Base-by-base conservation (phyloP, 495 filamentous ascomycete genomes). In the Podospora bellae-mahoneyi region DNA sequence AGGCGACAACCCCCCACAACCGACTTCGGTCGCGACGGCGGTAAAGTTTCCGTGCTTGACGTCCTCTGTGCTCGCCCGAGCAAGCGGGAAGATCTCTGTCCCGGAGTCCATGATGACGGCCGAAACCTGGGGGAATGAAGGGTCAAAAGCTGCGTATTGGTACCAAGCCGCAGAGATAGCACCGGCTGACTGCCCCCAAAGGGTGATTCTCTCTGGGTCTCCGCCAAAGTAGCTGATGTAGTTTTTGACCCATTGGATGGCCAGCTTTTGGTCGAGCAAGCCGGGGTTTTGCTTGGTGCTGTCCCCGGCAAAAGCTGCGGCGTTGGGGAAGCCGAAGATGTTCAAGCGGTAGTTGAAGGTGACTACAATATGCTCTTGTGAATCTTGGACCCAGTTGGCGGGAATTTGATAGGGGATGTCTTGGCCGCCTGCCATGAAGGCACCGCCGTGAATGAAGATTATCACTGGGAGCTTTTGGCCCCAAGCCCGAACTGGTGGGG, bases 261-360 rank as follows among this genome's bases (percentile, higher is more conserved):
- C 90, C 20, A 87, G 73, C 0, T 86, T 82, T 69, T 91, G 89
- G 72, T 92, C 90, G 48, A 83, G 79, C 18, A 92, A 79, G 0
- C 85, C 91, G 3, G 86, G 81, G 66, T 92, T 93, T 64, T 78
- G 75, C 39, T 48, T 48, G 15, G 9, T 48, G 19, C 64, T 15
- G 27, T 56, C 57, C 0, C 67, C 60, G n/a, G 69, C 64, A 5
- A 80, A 65, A 2, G 75, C 79, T 1, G 68, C 73, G 23, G 76
- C 73, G 34, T 74, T 82, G 26, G 87, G 86, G 60, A 86, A 89
- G 26, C 86, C 84, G 69, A 90, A 88, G 66, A 91, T 84, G 73
- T 88, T 88, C 63, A 89, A 69, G 5, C 89, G 87, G 73, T 90
- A 90, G 75, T 90, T 90, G 74, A 89, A 82, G 5, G 81, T 80